A percentile compares a stretch with the other conserved stretches of the same genome.
Conservation (phyloP, 2,329 filamentous ascomycete genomes). For the Exophiala bonariae region DNA sequence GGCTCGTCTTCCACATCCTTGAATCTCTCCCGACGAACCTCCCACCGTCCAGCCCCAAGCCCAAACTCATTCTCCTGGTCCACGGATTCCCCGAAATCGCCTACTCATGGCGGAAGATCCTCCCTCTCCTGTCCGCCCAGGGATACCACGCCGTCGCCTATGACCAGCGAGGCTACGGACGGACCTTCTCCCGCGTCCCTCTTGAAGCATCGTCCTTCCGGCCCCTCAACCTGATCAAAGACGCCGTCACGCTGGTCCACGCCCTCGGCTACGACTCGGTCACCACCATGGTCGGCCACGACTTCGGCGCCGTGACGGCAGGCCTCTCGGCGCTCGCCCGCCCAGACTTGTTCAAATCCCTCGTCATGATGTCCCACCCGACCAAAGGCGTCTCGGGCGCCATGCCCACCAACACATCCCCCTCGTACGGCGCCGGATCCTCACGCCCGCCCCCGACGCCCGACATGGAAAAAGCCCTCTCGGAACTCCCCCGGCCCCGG, state of each 20-base stretch:
- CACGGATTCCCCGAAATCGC: conserved; percentile 67
- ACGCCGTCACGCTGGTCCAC: conserved; percentile 62
- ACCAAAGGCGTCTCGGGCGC: conserved; percentile 53
- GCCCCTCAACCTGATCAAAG: conserved; percentile 60
- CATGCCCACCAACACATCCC: conserved; percentile 49
- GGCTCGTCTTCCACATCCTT: conserved; percentile 58
- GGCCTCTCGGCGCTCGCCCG: conserved; percentile 61
- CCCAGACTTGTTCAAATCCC: conserved; percentile 63
- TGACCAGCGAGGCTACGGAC: conserved; percentile 68
- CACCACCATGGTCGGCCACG: conserved; percentile 63
- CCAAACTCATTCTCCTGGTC: conserved; percentile 24
- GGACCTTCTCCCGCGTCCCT: conserved; percentile 57
- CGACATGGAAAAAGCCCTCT: conserved; percentile 25
- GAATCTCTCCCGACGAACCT: conserved; percentile 22
- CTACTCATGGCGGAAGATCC: conserved; percentile 67
- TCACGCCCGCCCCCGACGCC: conserved; percentile 15
- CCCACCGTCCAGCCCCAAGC: conserved; percentile 12
- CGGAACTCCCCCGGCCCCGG: conserved; percentile 53
- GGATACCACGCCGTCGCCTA: conserved; percentile 68
- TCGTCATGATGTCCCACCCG: conserved; percentile 66
- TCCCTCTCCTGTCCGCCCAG: conserved; percentile 57
- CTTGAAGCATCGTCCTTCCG: conserved; percentile 45
- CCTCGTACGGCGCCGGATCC: conserved; percentile 15
- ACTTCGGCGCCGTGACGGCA: conserved; percentile 64
- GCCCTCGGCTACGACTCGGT: conserved; percentile 61